Percentiles rank a stretch among this genome's conserved stretches.
These are phyloP conservation scores for Raffaelea arxii DNA, from an alignment of 2,329 filamentous ascomycete species.

Conservation along the genomic window DNA sequence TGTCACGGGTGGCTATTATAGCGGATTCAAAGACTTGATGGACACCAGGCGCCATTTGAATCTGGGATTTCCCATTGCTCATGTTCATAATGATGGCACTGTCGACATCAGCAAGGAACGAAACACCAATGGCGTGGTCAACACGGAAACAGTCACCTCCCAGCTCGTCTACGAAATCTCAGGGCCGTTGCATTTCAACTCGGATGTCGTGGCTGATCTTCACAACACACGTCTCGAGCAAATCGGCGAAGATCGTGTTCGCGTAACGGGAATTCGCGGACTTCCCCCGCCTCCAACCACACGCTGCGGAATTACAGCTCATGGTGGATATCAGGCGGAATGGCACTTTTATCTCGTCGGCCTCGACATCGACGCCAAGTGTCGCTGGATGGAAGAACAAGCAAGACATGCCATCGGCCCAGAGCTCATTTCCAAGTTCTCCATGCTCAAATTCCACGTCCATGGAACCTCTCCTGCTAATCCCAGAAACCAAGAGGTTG, in stretches of 20 bases:
- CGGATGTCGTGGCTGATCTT: slow-evolving; percentile 23
- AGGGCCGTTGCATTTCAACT: slow-evolving; percentile 26
- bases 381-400: slow-evolving; percentile 9
- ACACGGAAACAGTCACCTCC: slow-evolving; percentile 8
- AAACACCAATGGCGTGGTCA: slow-evolving; percentile 15
- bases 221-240: slow-evolving; percentile 33
- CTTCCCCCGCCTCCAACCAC: slow-evolving; percentile 26
- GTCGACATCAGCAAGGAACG: slow-evolving; percentile 15
- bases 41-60: slow-evolving; percentile 4
- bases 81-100: slow-evolving; percentile 7
- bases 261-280: slow-evolving; percentile 20
- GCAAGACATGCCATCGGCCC: slow-evolving; percentile 14
- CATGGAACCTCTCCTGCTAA: slow-evolving; percentile 12
- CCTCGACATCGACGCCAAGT: slow-evolving; percentile 8
- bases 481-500: slow-evolving; percentile 12
- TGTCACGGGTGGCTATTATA: slow-evolving; percentile 20
- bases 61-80: slow-evolving; percentile 16
- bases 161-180: slow-evolving; percentile 27
- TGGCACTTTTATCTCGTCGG: slow-evolving; percentile 6
- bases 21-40: slow-evolving; percentile 18
- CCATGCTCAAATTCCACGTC: slow-evolving; percentile 11
- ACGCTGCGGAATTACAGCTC: slow-evolving; percentile 25
- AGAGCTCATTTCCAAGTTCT: slow-evolving; percentile 13
- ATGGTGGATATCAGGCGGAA: slow-evolving; percentile 16
- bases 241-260: slow-evolving; percentile 18